Base-by-base conservation (phyloP, 1,139 yeast genomes). In the Candida albicans region DNA sequence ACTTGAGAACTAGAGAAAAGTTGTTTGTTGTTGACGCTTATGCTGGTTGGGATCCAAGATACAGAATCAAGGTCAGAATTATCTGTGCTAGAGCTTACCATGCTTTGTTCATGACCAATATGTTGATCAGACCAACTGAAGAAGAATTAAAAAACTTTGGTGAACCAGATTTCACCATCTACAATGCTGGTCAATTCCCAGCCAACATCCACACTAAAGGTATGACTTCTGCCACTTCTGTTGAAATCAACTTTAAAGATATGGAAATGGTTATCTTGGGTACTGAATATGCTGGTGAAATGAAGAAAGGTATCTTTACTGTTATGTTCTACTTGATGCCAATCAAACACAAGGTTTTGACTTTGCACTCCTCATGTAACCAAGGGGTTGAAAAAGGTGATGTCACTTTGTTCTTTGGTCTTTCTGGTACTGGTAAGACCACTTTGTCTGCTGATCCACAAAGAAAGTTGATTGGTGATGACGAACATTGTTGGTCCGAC, bases 251-350 rank as follows among this genome's bases (percentile, higher is more conserved):
- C 74, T 93, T 93, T 78, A 87, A 90, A 74, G 93, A 83, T 58
- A 90, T 91, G 97, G 99, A 93, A 74, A 93, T 93, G 99, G 91
- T 93, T 56, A 93, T 93, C 62, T 79, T 93, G 58, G 99, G 99
- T 73, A 91, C 98, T 43, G 98, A 93, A 75, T 93, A 93, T 65
- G 98, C 98, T 47, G 98, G 98, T 62, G 99, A 93, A 77, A 93
- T 93, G 99, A 93, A 93, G 79, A 93, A 93, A 77, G 99, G 99
- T 75, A 90, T 93, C 62, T 90, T 93, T 80, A 90, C 98, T 18
- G 98, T 93, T 52, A 93, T 93, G 98, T 93, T 93, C 75, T 93
- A 93, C 80, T 79, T 93, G 70, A 91, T 91, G 97, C 99, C 99
- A 51, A 85, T 93, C 61, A 88, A 81, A 71, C 88, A 91, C 77